Evolutionary conservation across 2,329 filamentous ascomycete genomes (phyloP).

Genomic region (Cladophialophora bantiana): DNA sequence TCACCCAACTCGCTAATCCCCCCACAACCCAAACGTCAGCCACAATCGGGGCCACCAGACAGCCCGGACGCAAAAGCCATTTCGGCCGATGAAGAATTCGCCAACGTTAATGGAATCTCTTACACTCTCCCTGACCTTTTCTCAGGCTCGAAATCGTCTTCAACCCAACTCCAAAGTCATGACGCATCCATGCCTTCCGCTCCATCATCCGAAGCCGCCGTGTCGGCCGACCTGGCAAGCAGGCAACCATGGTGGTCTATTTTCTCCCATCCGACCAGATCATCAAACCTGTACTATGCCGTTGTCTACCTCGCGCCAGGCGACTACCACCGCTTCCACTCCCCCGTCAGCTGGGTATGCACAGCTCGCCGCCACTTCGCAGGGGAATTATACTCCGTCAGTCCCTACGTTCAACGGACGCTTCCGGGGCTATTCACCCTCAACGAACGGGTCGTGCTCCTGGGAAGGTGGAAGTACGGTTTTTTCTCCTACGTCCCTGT

Average conservation of each 20-base stretch:
- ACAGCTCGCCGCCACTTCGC: slow-evolving; percentile 96
- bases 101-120: slow-evolving; percentile 89
- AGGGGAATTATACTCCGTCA: slow-evolving; percentile 93
- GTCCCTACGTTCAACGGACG: slow-evolving; percentile 90
- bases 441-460: slow-evolving; percentile 91
- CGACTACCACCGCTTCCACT: slow-evolving; percentile 98
- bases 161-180: slow-evolving; percentile 61
- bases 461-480: slow-evolving; percentile 94
- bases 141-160: slow-evolving; percentile 69
- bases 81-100: slow-evolving; percentile 88
- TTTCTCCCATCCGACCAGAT: slow-evolving; percentile 63
- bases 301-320: slow-evolving; percentile 96
- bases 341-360: slow-evolving; percentile 92
- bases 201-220: slow-evolving; percentile 78
- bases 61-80: slow-evolving; percentile 56
- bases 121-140: slow-evolving; percentile 90
- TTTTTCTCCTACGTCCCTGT: slow-evolving; percentile 98
- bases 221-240: slow-evolving; percentile 80
- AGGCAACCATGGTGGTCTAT: slow-evolving; percentile 76
- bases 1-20: slow-evolving; percentile 50
- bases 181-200: slow-evolving; percentile 75
- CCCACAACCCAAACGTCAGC: slow-evolving; percentile 47
- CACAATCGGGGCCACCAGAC: slow-evolving; percentile 42
- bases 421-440: slow-evolving; percentile 94
- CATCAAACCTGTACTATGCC: slow-evolving; percentile 83